Evolutionary conservation across 768 basidiomycete species (phyloP), one percentile per base, ranked within the genome.

Genomic region (Amanita inopinata): DNA sequence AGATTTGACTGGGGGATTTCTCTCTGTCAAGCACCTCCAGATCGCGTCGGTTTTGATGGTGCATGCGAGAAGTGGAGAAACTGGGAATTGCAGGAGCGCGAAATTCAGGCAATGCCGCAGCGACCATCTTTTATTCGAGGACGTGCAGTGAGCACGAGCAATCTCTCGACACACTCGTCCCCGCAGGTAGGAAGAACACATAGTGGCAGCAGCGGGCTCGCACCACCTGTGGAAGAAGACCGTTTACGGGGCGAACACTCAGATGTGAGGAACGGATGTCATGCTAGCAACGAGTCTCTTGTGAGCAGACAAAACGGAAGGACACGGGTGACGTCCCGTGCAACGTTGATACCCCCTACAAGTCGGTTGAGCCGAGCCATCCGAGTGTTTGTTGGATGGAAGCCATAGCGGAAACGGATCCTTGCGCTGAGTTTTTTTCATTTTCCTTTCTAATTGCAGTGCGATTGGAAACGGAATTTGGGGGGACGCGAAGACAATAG

Each of bases 351-450:
- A 11, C 49, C 56, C 1, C 62, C 65, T 5, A 56, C 61, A 1
- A 55, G 61, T 22, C 67, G 66, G 43, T 58, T 75, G n/a, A 75
- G 77, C 56, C 66, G 78, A 36, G 66, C 68, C 11, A 58, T 76
- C 45, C 67, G 70, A 28, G 67, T 73, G 5, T 75, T 74, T 51
- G 71, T 73, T 9, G 76, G 74, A 38, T 76, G 78, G 75, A 80
- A 80, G 41, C 41, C 54, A 11, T 40, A 47, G n/a, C 39, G 46
- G 22, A 33, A 12, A 44, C 18, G 27, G n/a, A n/a, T 28, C 7
- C 27, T 6, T 28, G 27, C n/a, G 7, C 2, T 42, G 8, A 2
- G 9, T 33, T 11, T 23, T 5, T 22, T 22, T 18, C 24, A n/a
- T 20, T 34, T 34, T 15, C 25, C 15, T 33, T 25, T 15, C 41